Percentiles rank a stretch among this genome's conserved stretches.
Evolutionary conservation across 2,329 filamentous ascomycete genomes (phyloP).

Genomic region (Cryphonectria japonica): DNA sequence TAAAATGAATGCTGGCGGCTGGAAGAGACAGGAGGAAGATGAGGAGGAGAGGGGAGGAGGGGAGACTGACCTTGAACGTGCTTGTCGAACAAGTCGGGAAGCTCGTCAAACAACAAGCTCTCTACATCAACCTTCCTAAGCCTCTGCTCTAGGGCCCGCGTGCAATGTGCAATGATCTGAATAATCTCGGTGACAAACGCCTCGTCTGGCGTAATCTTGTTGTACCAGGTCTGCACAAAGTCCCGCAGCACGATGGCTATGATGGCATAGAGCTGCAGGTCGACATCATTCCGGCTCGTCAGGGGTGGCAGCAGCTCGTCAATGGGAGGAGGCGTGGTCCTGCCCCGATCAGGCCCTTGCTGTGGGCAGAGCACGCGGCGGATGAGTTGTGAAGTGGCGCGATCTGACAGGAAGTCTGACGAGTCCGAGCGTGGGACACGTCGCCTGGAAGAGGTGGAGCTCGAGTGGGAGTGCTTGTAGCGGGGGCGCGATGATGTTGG

Average conservation of each 20-base stretch:
- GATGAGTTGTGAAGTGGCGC: constrained; percentile 79
- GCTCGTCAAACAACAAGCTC: constrained; percentile 81
- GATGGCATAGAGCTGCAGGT: constrained; percentile 90
- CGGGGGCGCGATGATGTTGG: constrained; percentile 35
- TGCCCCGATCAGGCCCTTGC: constrained; percentile 61
- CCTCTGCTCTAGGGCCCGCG: constrained; percentile 83
- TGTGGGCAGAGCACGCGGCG: constrained; percentile 83
- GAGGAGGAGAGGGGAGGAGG: constrained; percentile 23
- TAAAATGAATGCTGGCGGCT: constrained; percentile 27
- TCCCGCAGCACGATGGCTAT: constrained; percentile 88
- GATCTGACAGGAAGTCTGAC: constrained; percentile 68
- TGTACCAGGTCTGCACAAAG: constrained; percentile 92
- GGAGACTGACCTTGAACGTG: constrained; percentile 72
- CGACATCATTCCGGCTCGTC: constrained; percentile 92
- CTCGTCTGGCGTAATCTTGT: constrained; percentile 87
- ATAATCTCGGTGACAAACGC: constrained; percentile 86
- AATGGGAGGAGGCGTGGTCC: constrained; percentile 61
- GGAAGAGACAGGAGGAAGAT: constrained; percentile 16
- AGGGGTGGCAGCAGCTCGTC: constrained; percentile 85
- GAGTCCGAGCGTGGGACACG: constrained; percentile 20
- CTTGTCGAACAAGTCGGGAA: constrained; percentile 78
- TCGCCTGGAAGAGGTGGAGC: constrained; percentile 32
- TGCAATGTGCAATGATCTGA: constrained; percentile 90
- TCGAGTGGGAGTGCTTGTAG: constrained; percentile 31
- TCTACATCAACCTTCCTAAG: constrained; percentile 82